phyloP scores from a whole-genome alignment of 768 basidiomycete genomes.

The Amanita pseudoporphyria region DNA sequence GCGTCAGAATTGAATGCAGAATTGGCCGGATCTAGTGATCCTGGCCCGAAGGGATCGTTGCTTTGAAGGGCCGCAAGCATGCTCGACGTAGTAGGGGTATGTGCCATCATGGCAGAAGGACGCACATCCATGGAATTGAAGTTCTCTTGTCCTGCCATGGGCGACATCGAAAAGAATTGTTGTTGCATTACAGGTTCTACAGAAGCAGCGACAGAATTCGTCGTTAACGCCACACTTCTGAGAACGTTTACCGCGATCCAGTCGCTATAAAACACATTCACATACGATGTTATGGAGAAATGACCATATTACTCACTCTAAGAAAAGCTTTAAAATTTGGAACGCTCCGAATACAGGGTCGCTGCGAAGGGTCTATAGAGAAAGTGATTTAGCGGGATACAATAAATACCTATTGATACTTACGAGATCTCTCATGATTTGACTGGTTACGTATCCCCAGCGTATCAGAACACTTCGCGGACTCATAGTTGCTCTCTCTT shows the following conservation, averaged over 20 bases:
- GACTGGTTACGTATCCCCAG: slow-evolving; percentile 90
- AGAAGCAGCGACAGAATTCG: slow-evolving; percentile 85
- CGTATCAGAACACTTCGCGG: slow-evolving; percentile 82
- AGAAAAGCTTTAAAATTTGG: slow-evolving; percentile 84
- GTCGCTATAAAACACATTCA: slow-evolving; percentile 42
- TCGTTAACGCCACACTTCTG: slow-evolving; percentile 78
- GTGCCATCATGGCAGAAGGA: slow-evolving; percentile 54
- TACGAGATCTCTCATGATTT: slow-evolving; percentile 87
- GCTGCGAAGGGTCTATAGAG: slow-evolving; percentile 72
- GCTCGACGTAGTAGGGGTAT: slow-evolving; percentile 82
- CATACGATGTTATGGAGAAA: slow-evolving; percentile 9
- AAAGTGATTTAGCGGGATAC: neutral
- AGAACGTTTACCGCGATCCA: slow-evolving; percentile 90
- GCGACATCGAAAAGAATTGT: slow-evolving; percentile 77
- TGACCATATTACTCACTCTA: slow-evolving; percentile 52
- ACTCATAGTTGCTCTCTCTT: slow-evolving; percentile 76
- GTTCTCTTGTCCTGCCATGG: slow-evolving; percentile 83
- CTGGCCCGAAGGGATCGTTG: slow-evolving; percentile 50
- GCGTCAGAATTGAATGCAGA: slow-evolving; percentile 58
- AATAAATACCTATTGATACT: slow-evolving; percentile 18
- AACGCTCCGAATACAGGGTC: slow-evolving; percentile 91
- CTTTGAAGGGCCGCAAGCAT: slow-evolving; percentile 85
- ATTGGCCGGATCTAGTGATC: slow-evolving; percentile 55
- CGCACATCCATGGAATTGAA: slow-evolving; percentile 60
- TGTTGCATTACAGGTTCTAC: slow-evolving; percentile 91